Conservation (phyloP, 1,139 yeast genomes). For the Yamadazyma dushanensis region DNA sequence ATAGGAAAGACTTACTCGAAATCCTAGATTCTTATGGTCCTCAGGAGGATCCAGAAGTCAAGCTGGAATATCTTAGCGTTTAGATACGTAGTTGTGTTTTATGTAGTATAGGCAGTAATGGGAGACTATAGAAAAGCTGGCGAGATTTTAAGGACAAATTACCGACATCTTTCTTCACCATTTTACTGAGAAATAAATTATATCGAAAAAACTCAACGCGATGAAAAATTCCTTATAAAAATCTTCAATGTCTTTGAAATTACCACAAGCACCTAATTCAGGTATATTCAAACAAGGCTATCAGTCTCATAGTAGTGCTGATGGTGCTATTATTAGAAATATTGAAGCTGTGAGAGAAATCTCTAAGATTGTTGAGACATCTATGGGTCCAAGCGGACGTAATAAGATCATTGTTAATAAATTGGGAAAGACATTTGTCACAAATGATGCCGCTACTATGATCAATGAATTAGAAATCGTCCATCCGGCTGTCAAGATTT, state of each 20-base stretch:
- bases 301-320: slow-evolving; percentile 81
- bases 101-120: not conserved
- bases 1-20: slow-evolving; percentile 12
- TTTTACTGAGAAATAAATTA: not conserved
- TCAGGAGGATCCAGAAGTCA: not conserved
- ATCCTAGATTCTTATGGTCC: slow-evolving; percentile 6
- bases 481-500: slow-evolving; percentile 94
- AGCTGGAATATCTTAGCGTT: not conserved
- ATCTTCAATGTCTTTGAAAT: slow-evolving; percentile 71
- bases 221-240: slow-evolving; percentile 2
- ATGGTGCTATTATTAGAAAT: slow-evolving; percentile 91
- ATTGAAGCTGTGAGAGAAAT: slow-evolving; percentile 94
- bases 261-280: slow-evolving; percentile 91
- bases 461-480: slow-evolving; percentile 89
- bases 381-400: slow-evolving; percentile 97
- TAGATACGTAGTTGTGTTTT: not conserved
- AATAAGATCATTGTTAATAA: slow-evolving; percentile 90
- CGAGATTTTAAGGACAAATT: too few species aligned
- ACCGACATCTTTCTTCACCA: too few species aligned
- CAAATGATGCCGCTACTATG: slow-evolving; percentile 97
- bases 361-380: slow-evolving; percentile 85
- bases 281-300: slow-evolving; percentile 97
- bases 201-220: slow-evolving; percentile 5
- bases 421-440: slow-evolving; percentile 79
- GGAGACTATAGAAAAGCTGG: too few species aligned